Evolutionary conservation across 345 rosid species (phyloP).

Genomic region (Rubroshorea leprosula): DNA sequence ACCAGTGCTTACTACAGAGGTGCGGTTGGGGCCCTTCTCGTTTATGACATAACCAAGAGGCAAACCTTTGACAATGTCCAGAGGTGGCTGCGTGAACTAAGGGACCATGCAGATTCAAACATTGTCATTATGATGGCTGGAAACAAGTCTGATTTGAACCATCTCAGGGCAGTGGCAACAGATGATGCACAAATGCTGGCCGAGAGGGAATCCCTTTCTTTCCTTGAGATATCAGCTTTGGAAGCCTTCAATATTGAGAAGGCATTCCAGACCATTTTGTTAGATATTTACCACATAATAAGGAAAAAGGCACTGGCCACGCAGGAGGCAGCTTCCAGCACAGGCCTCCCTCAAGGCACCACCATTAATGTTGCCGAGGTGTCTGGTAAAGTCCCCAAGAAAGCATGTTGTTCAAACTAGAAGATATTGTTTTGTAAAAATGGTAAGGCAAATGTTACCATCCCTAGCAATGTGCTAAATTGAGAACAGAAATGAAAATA

Average conservation of each 20-base stretch:
- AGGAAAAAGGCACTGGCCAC: slow-evolving; percentile 64
- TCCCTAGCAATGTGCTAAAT: slow-evolving; percentile 2
- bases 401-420: slow-evolving; percentile 54
- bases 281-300: slow-evolving; percentile 51
- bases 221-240: slow-evolving; percentile 59
- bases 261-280: slow-evolving; percentile 54
- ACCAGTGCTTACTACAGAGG: slow-evolving; percentile 75
- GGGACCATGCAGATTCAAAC: slow-evolving; percentile 73
- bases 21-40: slow-evolving; percentile 61
- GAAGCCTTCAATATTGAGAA: slow-evolving; percentile 54
- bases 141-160: slow-evolving; percentile 59
- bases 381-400: slow-evolving; percentile 34
- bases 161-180: slow-evolving; percentile 33
- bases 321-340: slow-evolving; percentile 38
- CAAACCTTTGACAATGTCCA: slow-evolving; percentile 57
- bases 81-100: slow-evolving; percentile 60
- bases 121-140: slow-evolving; percentile 70
- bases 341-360: slow-evolving; percentile 58
- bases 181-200: slow-evolving; percentile 43
- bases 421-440: background rate
- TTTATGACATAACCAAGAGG: slow-evolving; percentile 64
- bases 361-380: slow-evolving; percentile 52
- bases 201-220: slow-evolving; percentile 39
- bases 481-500: slow-evolving; percentile 9
- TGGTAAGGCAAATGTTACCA: background rate